phyloP scores from a whole-genome alignment of 768 basidiomycete species.

The Ephemerocybe angulata region DNA sequence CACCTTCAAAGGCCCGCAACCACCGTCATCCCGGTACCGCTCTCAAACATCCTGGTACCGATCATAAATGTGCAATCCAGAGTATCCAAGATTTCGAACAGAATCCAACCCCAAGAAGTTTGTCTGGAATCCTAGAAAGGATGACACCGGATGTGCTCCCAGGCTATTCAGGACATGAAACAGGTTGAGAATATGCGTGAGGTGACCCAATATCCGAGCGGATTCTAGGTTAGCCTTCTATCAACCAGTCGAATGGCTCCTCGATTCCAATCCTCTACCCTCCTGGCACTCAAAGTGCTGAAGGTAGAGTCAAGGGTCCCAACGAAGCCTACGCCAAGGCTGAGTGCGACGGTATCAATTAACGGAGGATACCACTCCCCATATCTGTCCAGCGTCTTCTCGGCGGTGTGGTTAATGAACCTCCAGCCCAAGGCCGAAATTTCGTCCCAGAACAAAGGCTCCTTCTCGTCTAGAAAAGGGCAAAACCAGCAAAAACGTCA shows the following conservation, averaged over 20 bases:
- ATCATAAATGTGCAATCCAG: no score
- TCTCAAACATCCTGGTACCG: no score
- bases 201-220: no score
- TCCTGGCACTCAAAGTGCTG: slow-evolving; percentile 4
- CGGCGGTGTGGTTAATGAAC: neutral
- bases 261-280: slow-evolving; percentile 3
- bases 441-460: slow-evolving; percentile 6
- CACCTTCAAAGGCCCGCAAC: no score
- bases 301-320: slow-evolving; percentile 6
- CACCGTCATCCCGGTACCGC: no score
- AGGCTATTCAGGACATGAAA: no score
- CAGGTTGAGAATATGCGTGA: no score
- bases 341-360: slow-evolving; percentile 5
- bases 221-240: no score
- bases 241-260: slow-evolving; percentile 1
- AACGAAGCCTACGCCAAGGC: slow-evolving; percentile 5
- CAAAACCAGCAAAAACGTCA: neutral
- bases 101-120: no score
- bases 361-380: slow-evolving; percentile 3
- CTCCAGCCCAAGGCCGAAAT: slow-evolving; percentile 1
- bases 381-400: neutral
- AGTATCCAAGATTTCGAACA: no score
- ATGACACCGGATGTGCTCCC: no score
- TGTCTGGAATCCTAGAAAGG: no score
- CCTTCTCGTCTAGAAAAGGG: slow-evolving; percentile 1